A percentile compares a stretch with the other conserved stretches of the same genome.
Evolutionary conservation across 208 protist species (phyloP).

Genomic region (Borovskyia barvae): DNA sequence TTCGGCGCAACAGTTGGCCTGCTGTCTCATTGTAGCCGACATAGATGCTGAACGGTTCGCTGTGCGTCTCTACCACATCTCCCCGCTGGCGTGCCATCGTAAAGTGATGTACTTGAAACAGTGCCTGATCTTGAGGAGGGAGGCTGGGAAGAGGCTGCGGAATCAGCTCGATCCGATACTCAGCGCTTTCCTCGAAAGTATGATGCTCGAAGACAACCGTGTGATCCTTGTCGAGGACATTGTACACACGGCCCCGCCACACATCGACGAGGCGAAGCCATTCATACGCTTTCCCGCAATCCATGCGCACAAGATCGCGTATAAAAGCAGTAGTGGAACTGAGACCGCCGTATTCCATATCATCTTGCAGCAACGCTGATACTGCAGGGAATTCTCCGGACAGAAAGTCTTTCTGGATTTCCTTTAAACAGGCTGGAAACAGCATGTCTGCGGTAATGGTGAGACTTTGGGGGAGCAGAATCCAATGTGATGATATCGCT

Average conservation of each 20-base stretch:
- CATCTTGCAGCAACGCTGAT: constrained; percentile 13
- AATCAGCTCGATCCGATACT: constrained; percentile 83
- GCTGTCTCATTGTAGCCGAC: constrained; percentile 57
- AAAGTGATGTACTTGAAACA: constrained; percentile 84
- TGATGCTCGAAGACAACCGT: constrained; percentile 60
- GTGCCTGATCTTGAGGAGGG: constrained; percentile 39
- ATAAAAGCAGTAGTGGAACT: constrained; percentile 27
- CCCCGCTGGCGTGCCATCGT: constrained; percentile 57
- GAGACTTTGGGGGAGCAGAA: constrained; percentile 67
- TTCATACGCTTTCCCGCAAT: constrained; percentile 55
- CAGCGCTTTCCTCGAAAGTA: constrained; percentile 86
- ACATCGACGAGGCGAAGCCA: constrained; percentile 81
- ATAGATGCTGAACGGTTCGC: constrained; percentile 85
- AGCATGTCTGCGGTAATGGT: constrained; percentile 60
- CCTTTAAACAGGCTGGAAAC: constrained; percentile 61
- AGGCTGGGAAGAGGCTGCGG: constrained; percentile 53
- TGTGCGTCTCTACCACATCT: constrained; percentile 75
- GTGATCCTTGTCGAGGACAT: constrained; percentile 74
- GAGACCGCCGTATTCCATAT: constrained; percentile 5
- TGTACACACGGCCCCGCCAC: constrained; percentile 83
- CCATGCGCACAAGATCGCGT: constrained; percentile 33
- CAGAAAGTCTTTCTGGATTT: constrained; percentile 54
- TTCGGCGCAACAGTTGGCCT: constrained; percentile 50
- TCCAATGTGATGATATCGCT: constrained; percentile 73
- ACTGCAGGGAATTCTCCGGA: constrained; percentile 4